Evolutionary conservation across 1,284 basidiomycete species (phyloP), one percentile per base, ranked within the genome.

Genomic region (Amylostereum areolatum): DNA sequence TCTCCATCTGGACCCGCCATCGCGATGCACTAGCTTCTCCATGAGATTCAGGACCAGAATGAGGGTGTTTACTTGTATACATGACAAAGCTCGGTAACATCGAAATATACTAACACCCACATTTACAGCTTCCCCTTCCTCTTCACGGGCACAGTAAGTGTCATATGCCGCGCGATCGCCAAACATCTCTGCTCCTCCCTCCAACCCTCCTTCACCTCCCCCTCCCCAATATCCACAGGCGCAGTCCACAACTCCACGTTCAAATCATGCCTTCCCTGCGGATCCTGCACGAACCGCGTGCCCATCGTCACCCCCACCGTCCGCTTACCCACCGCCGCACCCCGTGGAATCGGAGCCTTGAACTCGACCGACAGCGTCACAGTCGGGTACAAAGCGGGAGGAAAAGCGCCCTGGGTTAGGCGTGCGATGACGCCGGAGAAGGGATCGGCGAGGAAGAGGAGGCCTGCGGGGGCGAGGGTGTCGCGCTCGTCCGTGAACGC

Each of bases 231-330:
- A 48, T 75, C 68, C 32, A 67, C 66, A 1, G 82, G 83, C 5
- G 82, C 78, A 9, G 80, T 78, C 82, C 82, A 85, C 6, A 83
- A 64, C 55, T 84, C 83, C 1, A 75, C 70, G 52, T 75, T 74
- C 1, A 63, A 57, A 48, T 84, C 79, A 54, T 85, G 81, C 46
- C 80, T 66, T 6, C 72, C 72, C 50, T 76, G 70, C 0, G 78
- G 77, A 35, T 75, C 66, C 42, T 72, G 70, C 48, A 78, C 55
- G 57, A 80, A 83, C 9, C 68, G 68, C 1, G 75, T 70, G 8
- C 64, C 62, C 10, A 72, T 71, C 58, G 78, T 83, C 3, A 81
- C 31, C 2, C 77, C 81, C 4, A 82, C 72, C 0, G 77, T 81
- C 5, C 78, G 72, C n/a, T n/a, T n/a, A n/a, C n/a, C n/a, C 47